Conservation (phyloP, 768 basidiomycete genomes). For the Lanmaoa rubissima region DNA sequence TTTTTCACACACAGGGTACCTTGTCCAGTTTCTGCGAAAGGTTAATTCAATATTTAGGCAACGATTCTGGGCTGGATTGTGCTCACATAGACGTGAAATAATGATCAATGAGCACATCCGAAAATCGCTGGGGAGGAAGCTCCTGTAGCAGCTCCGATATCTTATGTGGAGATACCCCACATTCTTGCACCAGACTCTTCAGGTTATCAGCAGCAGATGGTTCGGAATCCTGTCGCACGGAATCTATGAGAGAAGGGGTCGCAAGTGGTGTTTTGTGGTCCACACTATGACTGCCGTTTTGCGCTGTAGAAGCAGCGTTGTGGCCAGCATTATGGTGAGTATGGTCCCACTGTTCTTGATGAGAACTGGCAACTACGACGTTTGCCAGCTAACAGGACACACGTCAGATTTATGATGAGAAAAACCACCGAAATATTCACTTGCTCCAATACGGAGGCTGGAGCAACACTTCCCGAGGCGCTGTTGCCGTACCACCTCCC, state of each 20-base stretch:
- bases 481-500: constrained; percentile 86
- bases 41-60: not conserved
- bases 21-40: constrained; percentile 77
- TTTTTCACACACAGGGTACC: constrained; percentile 85
- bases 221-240: constrained; percentile 42
- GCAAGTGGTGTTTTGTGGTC: constrained; percentile 30
- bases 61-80: not conserved
- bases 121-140: constrained; percentile 72
- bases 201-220: constrained; percentile 75
- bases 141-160: constrained; percentile 88
- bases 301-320: constrained; percentile 8
- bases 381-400: constrained; percentile 46
- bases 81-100: constrained; percentile 74
- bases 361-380: constrained; percentile 45
- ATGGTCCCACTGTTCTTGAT: constrained; percentile 29
- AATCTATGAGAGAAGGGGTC: constrained; percentile 37
- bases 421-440: constrained; percentile 37
- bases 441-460: constrained; percentile 77
- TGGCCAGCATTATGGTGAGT: constrained; percentile 13
- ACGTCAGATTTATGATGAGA: constrained; percentile 21
- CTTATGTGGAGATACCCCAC: constrained; percentile 88
- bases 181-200: constrained; percentile 85
- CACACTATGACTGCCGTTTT: constrained; percentile 25
- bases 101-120: constrained; percentile 78
- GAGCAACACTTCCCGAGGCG: constrained; percentile 80